Base-by-base conservation (phyloP, 83 land plant genomes). In the Larix sibirica region DNA sequence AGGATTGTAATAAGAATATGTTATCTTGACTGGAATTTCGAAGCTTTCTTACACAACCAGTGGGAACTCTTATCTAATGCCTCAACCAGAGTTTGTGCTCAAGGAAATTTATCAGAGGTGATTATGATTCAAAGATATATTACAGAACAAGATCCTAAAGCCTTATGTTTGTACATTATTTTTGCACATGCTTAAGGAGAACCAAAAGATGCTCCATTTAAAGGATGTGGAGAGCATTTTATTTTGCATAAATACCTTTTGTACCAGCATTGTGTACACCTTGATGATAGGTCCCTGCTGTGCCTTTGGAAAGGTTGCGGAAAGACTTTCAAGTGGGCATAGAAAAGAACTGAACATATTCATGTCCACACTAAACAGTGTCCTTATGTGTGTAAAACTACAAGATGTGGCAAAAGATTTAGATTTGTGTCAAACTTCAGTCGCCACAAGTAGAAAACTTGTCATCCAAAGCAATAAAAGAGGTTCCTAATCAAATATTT, bases 281-380 rank as follows among this genome's bases (percentile, higher is more conserved):
- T 88, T 36, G 96, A 95, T 81, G 99, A 96, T 50, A 91, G 99
- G 73, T 99, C 99, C 18, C 87, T 98, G 36, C 93, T 91, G 79
- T 98, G 99, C 78, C 99, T 98, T 1, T 96, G 99, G 99, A 95
- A 92, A 82, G 99, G 97, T 28, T 98, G 99, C 86, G 88, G 90
- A 80, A 95, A 95, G 95, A 83, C 98, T 0, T 98, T 98, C 86
- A 98, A 98, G 81, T 98, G 99, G 99, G 94, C 98, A 23, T 98
- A 99, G 99, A 99, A 99, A n/a, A 83, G 99, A n/a, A 98, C 99
- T 6, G 99, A 98, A 81, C 99, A 98, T 67, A 90, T 95, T 10
- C 92, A 99, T 81, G 99, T 98, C 65, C 99, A 98, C 81, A 98
- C 99, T 24, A 99, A 99, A 36, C 98, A 89, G 26, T 90, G 99